Base-by-base conservation (phyloP, 805 yeast genomes). In the Pichia phayaonensis region DNA sequence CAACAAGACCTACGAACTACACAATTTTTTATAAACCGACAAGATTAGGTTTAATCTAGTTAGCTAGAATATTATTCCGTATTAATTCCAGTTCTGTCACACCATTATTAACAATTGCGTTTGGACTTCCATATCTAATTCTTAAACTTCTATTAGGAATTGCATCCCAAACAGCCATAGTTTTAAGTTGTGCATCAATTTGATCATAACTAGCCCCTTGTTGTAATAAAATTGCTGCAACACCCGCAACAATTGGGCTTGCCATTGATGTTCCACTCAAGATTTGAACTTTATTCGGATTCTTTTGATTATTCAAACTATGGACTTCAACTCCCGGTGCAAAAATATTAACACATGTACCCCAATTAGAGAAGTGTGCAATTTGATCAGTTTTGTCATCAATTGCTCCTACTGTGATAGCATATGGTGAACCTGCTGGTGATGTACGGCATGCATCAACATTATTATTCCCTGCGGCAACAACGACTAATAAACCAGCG, bases 281-380 rank as follows among this genome's bases (percentile, higher is more conserved):
- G 3, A 64, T 64, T 8, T 76, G 69, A 3, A 55, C 54, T 10
- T 50, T 46, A 7, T 46, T 54, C 24, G 50, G 45, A 27, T 40
- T 40, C 1, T 36, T 15, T 16, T 24, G 38, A 40, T 69, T 70
- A 12, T 78, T 72, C 15, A 84, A 71, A 49, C 90, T 83, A 26
- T 72, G 69, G 3, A 89, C 83, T 16, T 71, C 69, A 0, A 82
- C 83, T 0, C 98, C 98, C 45, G 92, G 79, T 0, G 97, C 89
- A 67, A 86, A 84, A 1, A 88, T 72, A 61, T 88, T 89, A 8
- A 90, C 95, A 65, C 97, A 92, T n/a, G 73, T 71, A 0, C 98
- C 97, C 90, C 90, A 87, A 62, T 92, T 90, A n/a, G 94, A 79
- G 59, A 92, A 90, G 13, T 75, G 61, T 0, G 97, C 95, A 36